Evolutionary conservation across 2,329 filamentous ascomycete species (phyloP).

Genomic region (Beauveria sp.): DNA sequence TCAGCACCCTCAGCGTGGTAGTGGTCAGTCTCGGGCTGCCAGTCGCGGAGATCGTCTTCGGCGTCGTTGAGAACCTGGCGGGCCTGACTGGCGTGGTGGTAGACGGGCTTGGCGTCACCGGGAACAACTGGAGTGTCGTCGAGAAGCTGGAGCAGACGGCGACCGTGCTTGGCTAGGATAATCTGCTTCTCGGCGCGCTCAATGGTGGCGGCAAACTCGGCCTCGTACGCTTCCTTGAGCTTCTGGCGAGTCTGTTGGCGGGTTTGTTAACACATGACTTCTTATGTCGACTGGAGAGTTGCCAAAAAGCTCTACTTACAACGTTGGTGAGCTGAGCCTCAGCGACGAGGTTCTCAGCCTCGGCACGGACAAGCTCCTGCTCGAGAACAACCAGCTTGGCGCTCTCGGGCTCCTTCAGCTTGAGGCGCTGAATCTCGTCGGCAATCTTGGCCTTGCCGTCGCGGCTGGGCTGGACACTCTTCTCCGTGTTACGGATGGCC

Average conservation of each 20-base stretch:
- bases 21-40: conserved; percentile 45
- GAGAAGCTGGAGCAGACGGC: conserved; percentile 73
- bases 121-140: conserved; percentile 88
- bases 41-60: conserved; percentile 77
- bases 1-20: not conserved
- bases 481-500: conserved; percentile 90
- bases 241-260: conserved; percentile 74
- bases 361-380: conserved; percentile 91
- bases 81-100: conserved; percentile 58
- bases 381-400: conserved; percentile 76
- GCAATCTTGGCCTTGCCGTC: conserved; percentile 81
- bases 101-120: conserved; percentile 67
- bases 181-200: conserved; percentile 97
- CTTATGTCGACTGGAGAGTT: not conserved
- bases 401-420: conserved; percentile 85
- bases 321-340: conserved; percentile 95
- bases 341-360: conserved; percentile 91
- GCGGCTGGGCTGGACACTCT: conserved; percentile 85
- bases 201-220: conserved; percentile 83
- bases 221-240: conserved; percentile 87
- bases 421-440: conserved; percentile 87
- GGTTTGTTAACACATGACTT: conserved; percentile 8
- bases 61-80: conserved; percentile 87
- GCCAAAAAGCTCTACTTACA: conserved; percentile 43
- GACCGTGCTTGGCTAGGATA: conserved; percentile 84